Percentiles rank a stretch among this genome's conserved stretches.
Evolutionary conservation across 129 eudicot species (phyloP).

Genomic region (Kitagawia praeruptora): DNA sequence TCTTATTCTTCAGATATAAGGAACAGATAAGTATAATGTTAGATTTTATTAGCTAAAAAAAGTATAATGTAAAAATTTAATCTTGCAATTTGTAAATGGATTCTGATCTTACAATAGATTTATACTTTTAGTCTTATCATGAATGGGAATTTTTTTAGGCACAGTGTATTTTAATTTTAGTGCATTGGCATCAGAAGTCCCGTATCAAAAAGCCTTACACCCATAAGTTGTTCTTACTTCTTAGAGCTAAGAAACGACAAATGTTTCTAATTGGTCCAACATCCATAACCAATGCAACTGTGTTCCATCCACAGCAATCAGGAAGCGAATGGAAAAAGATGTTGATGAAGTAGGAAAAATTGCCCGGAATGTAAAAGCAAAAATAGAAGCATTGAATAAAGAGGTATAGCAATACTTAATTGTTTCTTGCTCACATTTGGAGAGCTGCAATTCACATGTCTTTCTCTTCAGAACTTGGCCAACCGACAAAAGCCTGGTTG

Average conservation of each 20-base stretch:
- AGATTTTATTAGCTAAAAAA: too few species aligned
- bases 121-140: not conserved
- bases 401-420: constrained; percentile 43
- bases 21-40: not conserved
- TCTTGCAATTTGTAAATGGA: not conserved
- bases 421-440: not conserved
- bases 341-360: constrained; percentile 89
- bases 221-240: not conserved
- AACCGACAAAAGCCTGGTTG: constrained; percentile 86
- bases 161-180: not conserved
- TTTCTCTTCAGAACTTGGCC: constrained; percentile 48
- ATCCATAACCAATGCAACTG: not conserved
- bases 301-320: constrained; percentile 50
- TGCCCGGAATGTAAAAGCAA: constrained; percentile 73
- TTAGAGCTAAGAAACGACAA: not conserved
- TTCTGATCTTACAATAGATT: not conserved
- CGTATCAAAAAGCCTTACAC: not conserved
- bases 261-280: not conserved
- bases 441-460: constrained; percentile 10
- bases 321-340: constrained; percentile 95
- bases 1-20: not conserved
- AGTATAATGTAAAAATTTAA: not conserved
- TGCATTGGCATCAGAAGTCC: not conserved
- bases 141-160: not conserved
- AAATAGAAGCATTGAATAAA: constrained; percentile 59